Evolutionary conservation across 805 yeast species (phyloP).

Genomic region (Pichia cabralensis): DNA sequence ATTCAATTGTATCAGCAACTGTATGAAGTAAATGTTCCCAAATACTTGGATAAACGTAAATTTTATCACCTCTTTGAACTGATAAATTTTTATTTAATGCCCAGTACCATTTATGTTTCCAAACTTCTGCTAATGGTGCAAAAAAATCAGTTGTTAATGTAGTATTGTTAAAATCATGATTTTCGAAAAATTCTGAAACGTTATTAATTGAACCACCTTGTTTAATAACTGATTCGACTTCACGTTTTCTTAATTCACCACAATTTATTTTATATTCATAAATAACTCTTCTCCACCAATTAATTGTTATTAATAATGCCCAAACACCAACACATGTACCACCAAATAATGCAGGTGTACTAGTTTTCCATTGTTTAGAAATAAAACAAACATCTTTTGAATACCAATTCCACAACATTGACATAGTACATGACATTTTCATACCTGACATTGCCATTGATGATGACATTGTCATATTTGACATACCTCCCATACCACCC

Average conservation of each 20-base stretch:
- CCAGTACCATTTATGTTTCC: slow-evolving; percentile 12
- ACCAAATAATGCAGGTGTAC: slow-evolving; percentile 11
- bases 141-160: slow-evolving; percentile 4
- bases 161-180: neutral
- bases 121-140: slow-evolving; percentile 9
- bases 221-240: slow-evolving; percentile 4
- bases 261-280: slow-evolving; percentile 8
- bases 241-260: slow-evolving; percentile 5
- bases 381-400: slow-evolving; percentile 12
- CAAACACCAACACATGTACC: slow-evolving; percentile 16
- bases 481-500: slow-evolving; percentile 1
- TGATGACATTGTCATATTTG: neutral
- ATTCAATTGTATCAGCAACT: slow-evolving; percentile 13
- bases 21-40: slow-evolving; percentile 10
- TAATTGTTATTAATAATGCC: slow-evolving; percentile 6
- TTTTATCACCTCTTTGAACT: slow-evolving; percentile 8
- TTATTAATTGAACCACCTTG: neutral
- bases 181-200: neutral
- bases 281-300: slow-evolving; percentile 15
- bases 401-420: slow-evolving; percentile 17
- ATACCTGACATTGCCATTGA: neutral
- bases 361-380: slow-evolving; percentile 12
- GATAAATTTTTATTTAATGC: slow-evolving; percentile 9
- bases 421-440: slow-evolving; percentile 12
- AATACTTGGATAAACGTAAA: slow-evolving; percentile 12